Conservation (phyloP, 2,329 filamentous ascomycete genomes). For the Nigrospora sphaerica region DNA sequence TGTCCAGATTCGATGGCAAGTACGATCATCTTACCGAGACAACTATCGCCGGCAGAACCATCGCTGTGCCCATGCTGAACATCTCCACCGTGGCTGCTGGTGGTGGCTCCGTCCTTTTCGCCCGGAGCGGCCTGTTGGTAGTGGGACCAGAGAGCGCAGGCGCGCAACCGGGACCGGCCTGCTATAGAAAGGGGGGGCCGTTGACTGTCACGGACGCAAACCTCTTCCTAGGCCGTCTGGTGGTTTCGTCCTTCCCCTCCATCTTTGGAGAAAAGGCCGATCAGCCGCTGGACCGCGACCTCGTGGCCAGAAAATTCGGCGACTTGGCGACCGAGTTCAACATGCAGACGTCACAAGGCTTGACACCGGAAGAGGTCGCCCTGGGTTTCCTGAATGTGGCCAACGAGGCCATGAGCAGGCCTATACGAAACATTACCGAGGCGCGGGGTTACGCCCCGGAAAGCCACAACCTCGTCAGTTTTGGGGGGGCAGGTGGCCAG, state of each 20-base stretch:
- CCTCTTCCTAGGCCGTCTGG: constrained; percentile 53
- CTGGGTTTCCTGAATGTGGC: constrained; percentile 69
- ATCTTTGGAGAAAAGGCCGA: constrained; percentile 66
- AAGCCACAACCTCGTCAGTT: constrained; percentile 22
- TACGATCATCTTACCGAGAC: constrained; percentile 57
- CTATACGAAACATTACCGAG: constrained; percentile 56
- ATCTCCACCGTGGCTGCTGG: constrained; percentile 62
- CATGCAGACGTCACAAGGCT: constrained; percentile 8
- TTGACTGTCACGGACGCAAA: constrained; percentile 69
- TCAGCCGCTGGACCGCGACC: constrained; percentile 35
- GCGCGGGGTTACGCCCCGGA: constrained; percentile 33
- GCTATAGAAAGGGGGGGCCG: constrained; percentile 66
- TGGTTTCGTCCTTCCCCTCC: constrained; percentile 61
- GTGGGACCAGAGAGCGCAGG: constrained; percentile 47
- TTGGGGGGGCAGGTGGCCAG: constrained; percentile 70
- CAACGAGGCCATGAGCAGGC: constrained; percentile 69
- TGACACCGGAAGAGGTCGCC: constrained; percentile 35
- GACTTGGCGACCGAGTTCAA: constrained; percentile 35
- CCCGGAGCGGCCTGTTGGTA: constrained; percentile 63
- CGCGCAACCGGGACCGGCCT: constrained; percentile 67
- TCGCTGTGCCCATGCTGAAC: constrained; percentile 66
- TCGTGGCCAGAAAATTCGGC: constrained; percentile 28
- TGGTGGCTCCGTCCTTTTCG: constrained; percentile 50
- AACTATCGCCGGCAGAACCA: constrained; percentile 57
- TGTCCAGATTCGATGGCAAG: constrained; percentile 54